Base-by-base conservation (phyloP, 352 stramenopile species). In the Phytophthora melonis region DNA sequence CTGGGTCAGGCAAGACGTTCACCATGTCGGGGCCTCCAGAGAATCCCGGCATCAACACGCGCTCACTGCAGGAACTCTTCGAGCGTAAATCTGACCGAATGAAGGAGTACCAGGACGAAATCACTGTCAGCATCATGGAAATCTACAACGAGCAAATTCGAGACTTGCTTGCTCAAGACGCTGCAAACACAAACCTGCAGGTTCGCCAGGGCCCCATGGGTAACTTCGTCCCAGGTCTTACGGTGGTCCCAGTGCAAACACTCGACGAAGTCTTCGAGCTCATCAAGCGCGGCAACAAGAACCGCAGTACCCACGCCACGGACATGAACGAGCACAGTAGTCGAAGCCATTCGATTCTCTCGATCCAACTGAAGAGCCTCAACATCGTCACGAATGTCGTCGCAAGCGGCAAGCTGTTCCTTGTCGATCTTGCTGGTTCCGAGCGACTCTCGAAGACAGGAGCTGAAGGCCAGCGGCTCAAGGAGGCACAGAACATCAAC, bases 141-240 rank as follows among this genome's bases (percentile, higher is more conserved):
- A 98, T 99, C 32, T 98, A 99, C 81, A 98, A 99, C 71, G 97
- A 99, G 71, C 93, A 97, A 66, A 93, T 99, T 47, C 87, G 92
- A 45, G 97, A 99, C 85, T 81, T 99, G 39, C 69, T 99, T 7
- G 88, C 93, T 1, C 94, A 89, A 47, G 88, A 96, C 53, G 87
- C 87, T 36, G 81, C 83, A 2, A 94, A 71, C 54, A 94, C 87
- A 6, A 97, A 95, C 61, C 72, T 97, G 3, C 89, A 94, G 66
- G 88, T 96, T 27, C 89, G 88, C 2, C 89, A 95, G 72, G 89
- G 90, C 11, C 82, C 87, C 10, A 94, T 86, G 3, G 89, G 90
- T 49, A 97, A 96, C 70, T 96, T 96, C 53, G 89, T 96, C 7
- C 88, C 90, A 0, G 90, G 88, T 1, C 77, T 97, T 36, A 97